Base-by-base conservation (phyloP, 257 asterid genomes). In the Forsythia viridissima region DNA sequence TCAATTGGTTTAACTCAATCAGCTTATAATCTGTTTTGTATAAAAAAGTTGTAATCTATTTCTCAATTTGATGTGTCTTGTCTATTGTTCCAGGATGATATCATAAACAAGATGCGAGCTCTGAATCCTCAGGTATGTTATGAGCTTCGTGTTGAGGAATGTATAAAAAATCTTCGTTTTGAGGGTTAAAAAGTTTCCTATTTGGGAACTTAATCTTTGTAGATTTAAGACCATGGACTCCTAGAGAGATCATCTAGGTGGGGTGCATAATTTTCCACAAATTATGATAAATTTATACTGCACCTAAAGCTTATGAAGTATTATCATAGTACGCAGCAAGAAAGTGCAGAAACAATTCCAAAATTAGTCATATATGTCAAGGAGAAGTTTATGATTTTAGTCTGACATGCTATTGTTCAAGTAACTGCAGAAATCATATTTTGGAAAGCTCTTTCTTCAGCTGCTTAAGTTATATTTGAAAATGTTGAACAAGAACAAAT, bases 91-190 rank as follows among this genome's bases (percentile, higher is more conserved):
- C 96, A 93, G 99, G 97, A 82, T 75, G 92, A 79, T 77, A 91
- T 95, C 86, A 85, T 92, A 75, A 83, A 74, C 43, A 90, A 88
- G 80, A 91, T 93, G 97, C 84, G 74, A 40, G 87, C 87, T 72
- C 78, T 95, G 80, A 95, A 89, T 87, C 99, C 99, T 70, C 99
- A 95, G 99, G 99, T 94, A 85, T 48, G 79, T 41, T 77, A 20
- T 77, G 61, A 21, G 15, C 75, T 76, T 81, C 41, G 63, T 38
- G 43, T 18, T 48, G 13, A 37, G 30, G 71, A 34, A 66, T 40
- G 20, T 61, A 70, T 72, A 36, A 51, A 24, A 72, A 15, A 15
- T 75, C 30, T 46, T 30, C 34, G 1, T 30, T 30, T 30, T 30
- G 34, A 30, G 34, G 34, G 34, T 30, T 24, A 30, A 30, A 30